phyloP scores from a whole-genome alignment of 1,284 basidiomycete species.

The Rhodotorula sp. region DNA sequence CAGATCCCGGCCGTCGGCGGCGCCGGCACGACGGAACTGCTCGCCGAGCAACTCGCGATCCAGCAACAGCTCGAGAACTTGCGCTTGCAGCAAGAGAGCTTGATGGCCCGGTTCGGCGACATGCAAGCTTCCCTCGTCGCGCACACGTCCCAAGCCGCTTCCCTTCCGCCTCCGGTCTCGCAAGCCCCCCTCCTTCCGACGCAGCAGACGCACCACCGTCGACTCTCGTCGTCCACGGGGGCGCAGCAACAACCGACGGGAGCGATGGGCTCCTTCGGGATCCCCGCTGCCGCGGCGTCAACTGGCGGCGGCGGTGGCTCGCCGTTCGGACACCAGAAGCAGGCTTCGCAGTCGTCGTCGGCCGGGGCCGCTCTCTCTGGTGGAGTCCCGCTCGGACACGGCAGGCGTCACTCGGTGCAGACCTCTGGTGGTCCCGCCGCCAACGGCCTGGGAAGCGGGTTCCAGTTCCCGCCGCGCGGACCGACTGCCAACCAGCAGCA shows the following conservation, averaged over 20 bases:
- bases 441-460: constrained; percentile 18
- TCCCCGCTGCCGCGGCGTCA: not conserved
- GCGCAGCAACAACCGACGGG: constrained; percentile 58
- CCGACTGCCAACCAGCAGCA: not conserved
- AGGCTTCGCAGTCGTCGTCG: constrained; percentile 44
- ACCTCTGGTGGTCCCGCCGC: constrained; percentile 46
- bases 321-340: constrained; percentile 4
- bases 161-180: not conserved
- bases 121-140: constrained; percentile 40
- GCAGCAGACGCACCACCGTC: constrained; percentile 61
- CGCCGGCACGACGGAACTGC: constrained; percentile 18
- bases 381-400: constrained; percentile 66
- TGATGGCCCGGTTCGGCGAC: constrained; percentile 50
- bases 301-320: not conserved
- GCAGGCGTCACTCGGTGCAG: constrained; percentile 80
- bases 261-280: constrained; percentile 39
- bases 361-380: not conserved
- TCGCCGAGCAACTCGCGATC: constrained; percentile 51
- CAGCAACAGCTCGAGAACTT: constrained; percentile 53
- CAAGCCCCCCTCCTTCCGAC: not conserved
- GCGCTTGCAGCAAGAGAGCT: constrained; percentile 51
- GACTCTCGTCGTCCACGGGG: constrained; percentile 67
- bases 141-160: constrained; percentile 5
- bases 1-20: not conserved
- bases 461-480: constrained; percentile 24